Evolutionary conservation across 148 eudicot species (phyloP), one percentile per base, ranked within the genome.

Genomic region (Cornus kousa): DNA sequence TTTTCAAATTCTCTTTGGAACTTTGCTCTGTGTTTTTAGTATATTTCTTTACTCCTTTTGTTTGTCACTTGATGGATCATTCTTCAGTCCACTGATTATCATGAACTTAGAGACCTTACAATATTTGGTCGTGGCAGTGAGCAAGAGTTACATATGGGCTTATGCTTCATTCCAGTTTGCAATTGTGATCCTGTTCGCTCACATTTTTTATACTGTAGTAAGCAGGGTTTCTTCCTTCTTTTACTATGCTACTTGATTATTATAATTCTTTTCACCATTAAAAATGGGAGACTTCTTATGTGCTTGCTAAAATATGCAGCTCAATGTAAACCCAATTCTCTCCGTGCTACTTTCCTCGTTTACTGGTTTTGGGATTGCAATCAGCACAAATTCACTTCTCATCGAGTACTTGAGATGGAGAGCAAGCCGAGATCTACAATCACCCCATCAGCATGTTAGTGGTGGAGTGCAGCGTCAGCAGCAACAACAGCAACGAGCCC

Each of bases 91-190:
- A 53, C 19, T 12, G 59, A 53, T 53, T 11, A 53, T 53, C 17
- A 53, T 53, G 59, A 43, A 53, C 59, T 3, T 11, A 53, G 59
- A 1, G 50, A 74, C 66, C 62, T 46, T 55, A 68, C 39, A 53
- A 13, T 16, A 53, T 76, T 35, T 81, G 72, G 66, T 81, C 68
- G 48, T 77, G 74, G 74, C 89, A 88, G 91, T 86, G 66, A 85
- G 85, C 85, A 86, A 82, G 86, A 81, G 86, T 65, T 88, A 74
- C 82, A 83, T 86, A 64, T 88, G 91, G 89, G 85, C 89, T 79
- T 88, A 86, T 66, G 89, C 91, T 76, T 84, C 86, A 9, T 83
- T 86, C 78, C 91, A 88, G 83, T 88, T 86, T 62, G 91, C 88
- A 43, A 71, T 79, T 22, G 91, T 88, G 32, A 83, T 88, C 79